A percentile compares a stretch with the other conserved stretches of the same genome.
phyloP scores from a whole-genome alignment of 306 rosid genomes.

The Adenanthera pavonina region DNA sequence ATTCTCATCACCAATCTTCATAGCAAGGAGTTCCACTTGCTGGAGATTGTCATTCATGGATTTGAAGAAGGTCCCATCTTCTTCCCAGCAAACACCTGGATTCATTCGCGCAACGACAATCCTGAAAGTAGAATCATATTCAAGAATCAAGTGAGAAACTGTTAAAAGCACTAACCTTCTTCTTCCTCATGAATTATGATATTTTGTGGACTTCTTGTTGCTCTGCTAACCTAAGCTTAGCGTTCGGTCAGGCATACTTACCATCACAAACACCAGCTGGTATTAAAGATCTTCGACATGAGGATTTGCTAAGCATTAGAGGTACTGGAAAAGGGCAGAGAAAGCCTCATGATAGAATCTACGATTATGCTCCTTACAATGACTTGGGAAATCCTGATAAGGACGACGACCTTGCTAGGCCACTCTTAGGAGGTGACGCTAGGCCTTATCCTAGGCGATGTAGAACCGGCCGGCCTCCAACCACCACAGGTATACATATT shows the following conservation, averaged over 20 bases:
- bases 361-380: constrained; percentile 83
- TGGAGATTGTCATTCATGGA: constrained; percentile 76
- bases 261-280: constrained; percentile 91
- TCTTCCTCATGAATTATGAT: background rate
- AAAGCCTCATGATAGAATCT: constrained; percentile 77
- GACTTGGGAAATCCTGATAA: constrained; percentile 93
- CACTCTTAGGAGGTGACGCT: constrained; percentile 60
- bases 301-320: constrained; percentile 73
- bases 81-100: constrained; percentile 93
- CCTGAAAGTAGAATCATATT: constrained; percentile 79
- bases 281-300: constrained; percentile 71
- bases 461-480: constrained; percentile 80
- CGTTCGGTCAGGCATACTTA: constrained; percentile 63
- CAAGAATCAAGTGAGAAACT: constrained; percentile 67
- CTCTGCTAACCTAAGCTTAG: constrained; percentile 3
- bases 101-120: constrained; percentile 74
- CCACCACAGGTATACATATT: constrained; percentile 54
- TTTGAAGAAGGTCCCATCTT: constrained; percentile 73
- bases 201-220: background rate
- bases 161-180: background rate
- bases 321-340: constrained; percentile 68
- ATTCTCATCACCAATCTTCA: constrained; percentile 78
- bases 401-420: constrained; percentile 73
- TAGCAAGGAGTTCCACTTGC: constrained; percentile 73
- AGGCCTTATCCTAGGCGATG: constrained; percentile 94